Evolutionary conservation across 805 yeast species (phyloP).

Genomic region (Lipomyces chichibuensis): DNA sequence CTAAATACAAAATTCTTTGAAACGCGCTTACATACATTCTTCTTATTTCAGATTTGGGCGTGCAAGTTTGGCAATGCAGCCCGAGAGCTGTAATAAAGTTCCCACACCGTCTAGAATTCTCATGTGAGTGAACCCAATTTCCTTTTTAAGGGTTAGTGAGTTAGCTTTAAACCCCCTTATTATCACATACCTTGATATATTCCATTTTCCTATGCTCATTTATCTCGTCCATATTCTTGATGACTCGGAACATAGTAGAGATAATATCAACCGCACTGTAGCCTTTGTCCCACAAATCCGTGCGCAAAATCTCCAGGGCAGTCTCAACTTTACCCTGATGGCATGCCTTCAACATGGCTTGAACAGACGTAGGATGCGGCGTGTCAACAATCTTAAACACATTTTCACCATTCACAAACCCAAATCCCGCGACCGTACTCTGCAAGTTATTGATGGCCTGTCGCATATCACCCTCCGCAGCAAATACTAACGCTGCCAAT

Average conservation of each 20-base stretch:
- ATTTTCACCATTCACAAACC: constrained; percentile 84
- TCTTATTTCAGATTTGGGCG: constrained; percentile 17
- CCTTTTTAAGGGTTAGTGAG: constrained; percentile 40
- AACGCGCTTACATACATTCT: neutral
- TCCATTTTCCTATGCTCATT: constrained; percentile 72
- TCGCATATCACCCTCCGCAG: constrained; percentile 99
- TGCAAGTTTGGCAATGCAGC: constrained; percentile 65
- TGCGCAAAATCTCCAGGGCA: constrained; percentile 61
- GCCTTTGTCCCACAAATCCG: constrained; percentile 82
- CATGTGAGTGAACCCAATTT: constrained; percentile 91
- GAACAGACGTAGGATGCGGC: constrained; percentile 89
- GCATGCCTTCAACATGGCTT: constrained; percentile 61
- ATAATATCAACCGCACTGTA: constrained; percentile 92
- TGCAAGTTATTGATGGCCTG: constrained; percentile 95
- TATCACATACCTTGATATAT: constrained; percentile 54
- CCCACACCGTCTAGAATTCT: constrained; percentile 91
- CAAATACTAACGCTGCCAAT: constrained; percentile 84
- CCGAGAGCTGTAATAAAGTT: constrained; percentile 81
- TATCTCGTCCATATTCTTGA: constrained; percentile 70
- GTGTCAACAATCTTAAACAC: constrained; percentile 95
- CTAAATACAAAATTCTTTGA: neutral
- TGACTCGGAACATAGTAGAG: constrained; percentile 84
- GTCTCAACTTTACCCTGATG: constrained; percentile 58
- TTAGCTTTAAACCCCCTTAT: neutral
- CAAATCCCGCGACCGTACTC: constrained; percentile 92